These are phyloP conservation scores for Talaromyces pinophilus DNA, from an alignment of 2,329 filamentous ascomycete species.

Conservation along the genomic window DNA sequence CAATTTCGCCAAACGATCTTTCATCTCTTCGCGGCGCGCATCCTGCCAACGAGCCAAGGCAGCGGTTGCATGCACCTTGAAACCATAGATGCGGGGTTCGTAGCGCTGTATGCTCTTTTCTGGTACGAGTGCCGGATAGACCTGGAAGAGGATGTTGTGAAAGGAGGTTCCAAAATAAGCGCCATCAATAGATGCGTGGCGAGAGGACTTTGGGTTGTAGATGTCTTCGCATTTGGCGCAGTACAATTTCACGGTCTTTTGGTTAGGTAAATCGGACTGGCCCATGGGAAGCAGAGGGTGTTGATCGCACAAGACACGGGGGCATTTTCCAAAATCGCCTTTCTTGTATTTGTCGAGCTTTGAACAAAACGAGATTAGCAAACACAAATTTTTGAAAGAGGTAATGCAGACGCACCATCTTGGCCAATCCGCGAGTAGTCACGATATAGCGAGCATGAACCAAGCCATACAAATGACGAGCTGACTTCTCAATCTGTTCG, in stretches of 20 bases:
- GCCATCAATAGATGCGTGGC: constrained; percentile 92
- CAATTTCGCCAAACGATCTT: constrained; percentile 68
- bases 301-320: constrained; percentile 89
- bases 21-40: constrained; percentile 76
- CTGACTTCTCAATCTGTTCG: constrained; percentile 96
- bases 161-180: constrained; percentile 98
- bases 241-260: constrained; percentile 93
- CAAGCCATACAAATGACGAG: constrained; percentile 89
- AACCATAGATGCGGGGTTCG: constrained; percentile 87
- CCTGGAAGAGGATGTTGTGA: constrained; percentile 98
- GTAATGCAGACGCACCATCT: constrained; percentile 70
- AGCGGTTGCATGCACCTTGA: constrained; percentile 89
- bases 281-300: constrained; percentile 95
- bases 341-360: constrained; percentile 99
- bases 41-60: constrained; percentile 91
- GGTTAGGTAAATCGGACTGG: constrained; percentile 81
- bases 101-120: constrained; percentile 84
- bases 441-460: constrained; percentile 97
- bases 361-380: constrained; percentile 22
- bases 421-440: constrained; percentile 86
- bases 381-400: neutral
- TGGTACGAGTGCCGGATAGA: constrained; percentile 87
- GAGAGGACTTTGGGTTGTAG: constrained; percentile 97
- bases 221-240: constrained; percentile 96
- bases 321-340: constrained; percentile 96